Percentiles rank a stretch among this genome's conserved stretches.
These are phyloP conservation scores for Penicillium janthinellum DNA, from an alignment of 2,329 filamentous ascomycete species.

Conservation along the genomic window DNA sequence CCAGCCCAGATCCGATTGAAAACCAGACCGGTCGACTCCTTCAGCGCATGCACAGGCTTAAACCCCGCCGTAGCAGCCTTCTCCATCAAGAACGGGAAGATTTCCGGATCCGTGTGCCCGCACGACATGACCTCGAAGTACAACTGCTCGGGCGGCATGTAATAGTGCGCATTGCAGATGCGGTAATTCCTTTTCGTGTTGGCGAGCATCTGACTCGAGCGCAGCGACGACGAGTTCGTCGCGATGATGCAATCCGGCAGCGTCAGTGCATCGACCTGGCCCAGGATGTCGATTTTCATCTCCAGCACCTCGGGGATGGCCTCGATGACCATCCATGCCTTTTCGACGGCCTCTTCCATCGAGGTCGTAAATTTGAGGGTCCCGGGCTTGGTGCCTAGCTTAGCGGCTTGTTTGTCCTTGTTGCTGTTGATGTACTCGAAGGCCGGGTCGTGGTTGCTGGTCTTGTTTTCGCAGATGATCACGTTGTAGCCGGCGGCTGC, in stretches of 20 bases:
- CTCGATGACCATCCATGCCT: constrained; percentile 25
- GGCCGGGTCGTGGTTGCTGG: constrained; percentile 7
- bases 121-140: constrained; percentile 25
- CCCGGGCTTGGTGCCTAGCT: constrained; percentile 17
- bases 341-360: constrained; percentile 12
- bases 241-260: constrained; percentile 20
- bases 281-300: constrained; percentile 19
- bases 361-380: constrained; percentile 12
- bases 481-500: constrained; percentile 17
- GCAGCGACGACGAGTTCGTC: constrained; percentile 23
- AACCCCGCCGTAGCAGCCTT: constrained; percentile 21
- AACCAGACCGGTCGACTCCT: constrained; percentile 20
- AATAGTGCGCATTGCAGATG: constrained; percentile 26
- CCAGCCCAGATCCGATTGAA: constrained; percentile 26
- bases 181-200: constrained; percentile 24
- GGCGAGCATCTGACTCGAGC: constrained; percentile 21
- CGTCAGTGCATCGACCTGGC: constrained; percentile 15
- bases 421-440: constrained; percentile 19
- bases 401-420: constrained; percentile 16
- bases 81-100: constrained; percentile 24
- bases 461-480: constrained; percentile 22
- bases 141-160: constrained; percentile 25
- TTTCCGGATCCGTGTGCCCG: constrained; percentile 19
- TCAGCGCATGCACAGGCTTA: constrained; percentile 17
- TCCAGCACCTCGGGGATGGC: constrained; percentile 22